Evolutionary conservation across 768 basidiomycete species (phyloP), one percentile per base, ranked within the genome.

Genomic region (Tricholoma furcatifolium): DNA sequence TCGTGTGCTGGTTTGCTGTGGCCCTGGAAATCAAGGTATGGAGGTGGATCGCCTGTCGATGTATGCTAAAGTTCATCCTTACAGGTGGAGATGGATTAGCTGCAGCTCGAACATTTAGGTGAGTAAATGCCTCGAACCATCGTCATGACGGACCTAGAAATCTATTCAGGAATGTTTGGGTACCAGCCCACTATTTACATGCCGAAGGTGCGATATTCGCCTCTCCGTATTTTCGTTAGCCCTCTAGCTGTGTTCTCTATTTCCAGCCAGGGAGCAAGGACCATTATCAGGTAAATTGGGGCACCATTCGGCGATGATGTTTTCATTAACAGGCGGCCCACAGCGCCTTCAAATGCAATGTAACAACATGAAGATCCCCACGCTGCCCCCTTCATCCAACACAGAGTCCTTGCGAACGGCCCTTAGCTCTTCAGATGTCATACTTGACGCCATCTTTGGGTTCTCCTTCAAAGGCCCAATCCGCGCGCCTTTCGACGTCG

Each of bases 361-460:
- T 66, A 74, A 81, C 54, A 98, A 97, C 68, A 88, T 97, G 83
- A 71, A 81, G 40, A 96, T 99, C 60, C 81, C 80, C 3, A 83
- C 88, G 4, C 65, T 96, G 23, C 73, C 79, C 2, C 74, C 79
- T 7, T 74, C 79, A 4, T 70, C 66, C 35, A 77, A 80, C 18
- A 59, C 68, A 14, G 72, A 76, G 17, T 60, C 74, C 31, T 77
- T 90, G 17, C 66, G 70, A 43, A 65, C 71, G 39, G 79, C 80
- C 6, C 74, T 89, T 34, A 62, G 73, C 6, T 74, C 78, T 27
- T 81, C 83, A 4, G 91, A 97, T 67, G 84, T 97, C 39, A 80
- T 98, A 17, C 76, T 99, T 49, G 97, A 99, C 64, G 93, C 95
- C 4, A 89, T 99, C 52, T 99, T 99, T 61, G 97, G 96, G 4